Evolutionary conservation across 768 basidiomycete species (phyloP).

Genomic region (Dentipellis sp.): DNA sequence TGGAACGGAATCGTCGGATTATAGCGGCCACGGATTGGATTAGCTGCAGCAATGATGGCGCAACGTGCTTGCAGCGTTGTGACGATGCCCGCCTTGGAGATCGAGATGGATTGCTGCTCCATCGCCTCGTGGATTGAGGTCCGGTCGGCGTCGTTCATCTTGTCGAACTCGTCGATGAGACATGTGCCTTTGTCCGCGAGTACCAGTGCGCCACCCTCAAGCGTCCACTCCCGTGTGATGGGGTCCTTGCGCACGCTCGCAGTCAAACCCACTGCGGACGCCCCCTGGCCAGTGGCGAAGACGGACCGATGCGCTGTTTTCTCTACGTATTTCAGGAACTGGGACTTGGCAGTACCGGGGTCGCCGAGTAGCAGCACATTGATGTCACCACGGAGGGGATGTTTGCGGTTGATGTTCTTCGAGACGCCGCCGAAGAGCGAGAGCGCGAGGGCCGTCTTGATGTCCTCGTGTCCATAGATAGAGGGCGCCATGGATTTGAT

Average conservation of each 20-base stretch:
- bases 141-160: conserved; percentile 98
- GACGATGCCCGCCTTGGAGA: conserved; percentile 97
- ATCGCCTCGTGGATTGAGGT: conserved; percentile 99
- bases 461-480: conserved; percentile 98
- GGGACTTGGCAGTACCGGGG: conserved; percentile 98
- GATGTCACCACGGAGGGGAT: conserved; percentile 94
- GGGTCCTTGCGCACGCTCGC: conserved; percentile 99
- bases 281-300: conserved; percentile 97
- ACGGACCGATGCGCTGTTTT: conserved; percentile 98
- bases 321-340: conserved; percentile 97
- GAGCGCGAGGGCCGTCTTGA: conserved; percentile 94
- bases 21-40: conserved; percentile 94
- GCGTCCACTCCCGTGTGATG: conserved; percentile 94
- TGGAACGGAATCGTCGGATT: conserved; percentile 98
- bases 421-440: conserved; percentile 90
- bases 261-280: conserved; percentile 95
- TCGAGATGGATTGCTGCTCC: conserved; percentile 99
- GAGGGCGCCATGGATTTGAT: conserved; percentile 98
- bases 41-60: conserved; percentile 96
- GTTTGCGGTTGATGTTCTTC: conserved; percentile 96
- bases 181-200: conserved; percentile 97
- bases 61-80: conserved; percentile 97
- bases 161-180: conserved; percentile 98
- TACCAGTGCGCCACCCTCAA: conserved; percentile 97
- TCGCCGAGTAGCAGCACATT: conserved; percentile 95